phyloP scores from a whole-genome alignment of 805 yeast species.

The Lachancea cidri region DNA sequence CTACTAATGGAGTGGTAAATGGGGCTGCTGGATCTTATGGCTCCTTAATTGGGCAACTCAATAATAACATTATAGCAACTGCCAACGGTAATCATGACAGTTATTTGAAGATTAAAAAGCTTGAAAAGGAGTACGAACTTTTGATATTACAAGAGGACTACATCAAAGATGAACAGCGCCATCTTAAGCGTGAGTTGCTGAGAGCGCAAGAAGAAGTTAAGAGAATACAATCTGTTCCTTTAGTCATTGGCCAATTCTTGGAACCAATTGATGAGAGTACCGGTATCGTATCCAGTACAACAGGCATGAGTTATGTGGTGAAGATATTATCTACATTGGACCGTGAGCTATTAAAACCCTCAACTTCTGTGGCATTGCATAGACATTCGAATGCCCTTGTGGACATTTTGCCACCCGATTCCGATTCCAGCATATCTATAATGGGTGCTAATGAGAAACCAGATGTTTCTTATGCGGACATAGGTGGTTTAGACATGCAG shows the following conservation, averaged over 20 bases:
- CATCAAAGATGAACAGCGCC: conserved; percentile 97
- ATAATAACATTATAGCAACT: conserved; percentile 17
- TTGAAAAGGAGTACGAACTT: conserved; percentile 86
- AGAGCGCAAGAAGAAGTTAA: conserved; percentile 99
- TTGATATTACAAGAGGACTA: conserved; percentile 88
- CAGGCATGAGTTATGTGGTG: conserved; percentile 96
- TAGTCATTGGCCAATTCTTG: conserved; percentile 95
- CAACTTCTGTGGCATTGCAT: conserved; percentile 93
- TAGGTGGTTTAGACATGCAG: conserved; percentile 98
- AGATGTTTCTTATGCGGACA: conserved; percentile 91
- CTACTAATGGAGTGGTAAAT: conserved; percentile 33
- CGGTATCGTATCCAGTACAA: conserved; percentile 95
- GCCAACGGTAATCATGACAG: conserved; percentile 49
- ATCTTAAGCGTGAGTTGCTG: conserved; percentile 85
- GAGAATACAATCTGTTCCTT: conserved; percentile 93
- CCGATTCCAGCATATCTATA: conserved; percentile 92
- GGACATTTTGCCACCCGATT: conserved; percentile 97
- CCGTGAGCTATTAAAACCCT: conserved; percentile 88
- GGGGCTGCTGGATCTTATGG: conserved; percentile 29
- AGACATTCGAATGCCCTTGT: conserved; percentile 98
- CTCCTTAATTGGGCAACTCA: conserved; percentile 28
- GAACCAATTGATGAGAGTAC: conserved; percentile 97
- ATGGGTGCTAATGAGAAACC: conserved; percentile 93
- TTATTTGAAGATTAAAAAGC: conserved; percentile 76
- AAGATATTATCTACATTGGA: conserved; percentile 91